Percentiles rank a stretch among this genome's conserved stretches.
phyloP scores from a whole-genome alignment of 768 basidiomycete species.

The Suillus americanus region DNA sequence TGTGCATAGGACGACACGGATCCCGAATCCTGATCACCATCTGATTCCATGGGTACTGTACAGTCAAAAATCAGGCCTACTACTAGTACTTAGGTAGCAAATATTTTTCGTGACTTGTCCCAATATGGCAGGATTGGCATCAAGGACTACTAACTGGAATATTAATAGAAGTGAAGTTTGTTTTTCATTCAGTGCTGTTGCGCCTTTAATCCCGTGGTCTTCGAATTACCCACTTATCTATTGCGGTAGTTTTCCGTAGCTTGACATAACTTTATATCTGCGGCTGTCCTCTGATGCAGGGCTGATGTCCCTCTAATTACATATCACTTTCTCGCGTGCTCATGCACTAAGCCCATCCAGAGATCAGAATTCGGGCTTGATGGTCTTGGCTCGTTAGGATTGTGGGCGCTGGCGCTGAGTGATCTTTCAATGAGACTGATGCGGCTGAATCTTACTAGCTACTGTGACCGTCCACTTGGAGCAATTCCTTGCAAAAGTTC shows the following conservation, averaged over 20 bases:
- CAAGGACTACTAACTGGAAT: too few relatives aligned
- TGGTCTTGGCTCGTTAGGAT: background rate
- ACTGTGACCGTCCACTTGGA: background rate
- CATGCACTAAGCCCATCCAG: background rate
- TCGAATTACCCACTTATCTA: too few relatives aligned
- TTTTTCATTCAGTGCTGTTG: too few relatives aligned
- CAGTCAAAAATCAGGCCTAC: background rate
- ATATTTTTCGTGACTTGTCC: background rate
- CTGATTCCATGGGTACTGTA: background rate
- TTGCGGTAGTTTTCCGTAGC: too few relatives aligned
- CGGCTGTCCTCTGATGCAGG: too few relatives aligned
- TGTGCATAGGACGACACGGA: background rate
- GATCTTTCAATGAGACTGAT: background rate
- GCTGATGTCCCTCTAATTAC: too few relatives aligned
- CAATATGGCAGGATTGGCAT: background rate
- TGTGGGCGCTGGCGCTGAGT: background rate
- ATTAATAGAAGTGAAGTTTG: too few relatives aligned
- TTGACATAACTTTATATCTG: too few relatives aligned
- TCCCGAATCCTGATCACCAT: background rate
- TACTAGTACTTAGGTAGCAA: too few relatives aligned
- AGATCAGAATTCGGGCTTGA: background rate
- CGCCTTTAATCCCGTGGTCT: too few relatives aligned
- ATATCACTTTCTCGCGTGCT: too few relatives aligned
- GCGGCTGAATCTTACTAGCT: background rate
- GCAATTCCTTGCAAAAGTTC: background rate